Evolutionary conservation across 768 basidiomycete species (phyloP).

Genomic region (Guyanaporus albipodus): DNA sequence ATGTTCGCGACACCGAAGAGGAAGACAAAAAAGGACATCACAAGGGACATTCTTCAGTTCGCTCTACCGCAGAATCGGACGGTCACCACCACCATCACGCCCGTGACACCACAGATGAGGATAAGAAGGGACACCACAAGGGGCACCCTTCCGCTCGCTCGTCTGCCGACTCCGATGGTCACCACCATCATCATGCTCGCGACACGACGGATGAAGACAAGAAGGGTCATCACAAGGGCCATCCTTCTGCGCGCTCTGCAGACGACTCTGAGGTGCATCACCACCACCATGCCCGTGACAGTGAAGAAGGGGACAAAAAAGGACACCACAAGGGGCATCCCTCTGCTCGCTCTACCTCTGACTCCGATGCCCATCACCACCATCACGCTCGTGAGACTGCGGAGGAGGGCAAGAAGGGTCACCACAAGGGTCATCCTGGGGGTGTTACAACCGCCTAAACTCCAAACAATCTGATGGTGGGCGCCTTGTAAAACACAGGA

Average conservation of each 20-base stretch:
- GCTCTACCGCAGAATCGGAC: too few relatives aligned
- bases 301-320: too few relatives aligned
- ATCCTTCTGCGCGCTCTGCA: not conserved
- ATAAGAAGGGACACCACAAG: not conserved
- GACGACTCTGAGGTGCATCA: too few relatives aligned
- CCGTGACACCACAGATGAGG: not conserved
- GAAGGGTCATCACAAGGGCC: not conserved
- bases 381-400: not conserved
- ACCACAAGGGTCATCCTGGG: not conserved
- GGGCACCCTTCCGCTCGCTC: not conserved
- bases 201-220: not conserved
- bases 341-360: too few relatives aligned
- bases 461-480: too few relatives aligned
- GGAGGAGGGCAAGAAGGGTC: not conserved
- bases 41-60: not conserved
- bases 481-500: too few relatives aligned
- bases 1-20: not conserved
- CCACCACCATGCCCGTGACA: too few relatives aligned
- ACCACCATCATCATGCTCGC: not conserved
- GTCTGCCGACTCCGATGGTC: too few relatives aligned
- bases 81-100: not conserved
- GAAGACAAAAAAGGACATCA: not conserved
- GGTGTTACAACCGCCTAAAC: not conserved
- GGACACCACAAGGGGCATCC: too few relatives aligned
- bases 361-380: not conserved